These are phyloP conservation scores for Cercospora berteroae DNA, from an alignment of 2,329 filamentous ascomycete species.

Conservation along the genomic window DNA sequence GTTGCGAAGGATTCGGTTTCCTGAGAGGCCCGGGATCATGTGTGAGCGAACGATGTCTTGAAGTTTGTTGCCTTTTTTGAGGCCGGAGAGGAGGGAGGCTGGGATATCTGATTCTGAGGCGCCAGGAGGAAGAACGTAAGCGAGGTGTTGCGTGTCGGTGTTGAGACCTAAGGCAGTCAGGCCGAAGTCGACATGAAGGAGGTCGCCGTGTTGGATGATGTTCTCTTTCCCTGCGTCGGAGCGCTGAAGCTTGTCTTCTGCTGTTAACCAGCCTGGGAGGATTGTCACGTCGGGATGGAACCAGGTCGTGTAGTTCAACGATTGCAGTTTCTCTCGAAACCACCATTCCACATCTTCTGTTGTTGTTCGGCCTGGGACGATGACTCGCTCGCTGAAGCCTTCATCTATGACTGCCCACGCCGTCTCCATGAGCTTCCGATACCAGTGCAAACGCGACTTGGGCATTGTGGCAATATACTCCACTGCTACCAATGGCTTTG, in stretches of 20 bases:
- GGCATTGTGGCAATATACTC: constrained; percentile 27
- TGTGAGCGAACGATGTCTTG: constrained; percentile 25
- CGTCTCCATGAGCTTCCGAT: constrained; percentile 23
- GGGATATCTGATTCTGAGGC: constrained; percentile 17
- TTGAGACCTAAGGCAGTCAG: constrained; percentile 26
- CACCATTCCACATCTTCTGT: constrained; percentile 27
- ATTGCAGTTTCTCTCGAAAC: constrained; percentile 25
- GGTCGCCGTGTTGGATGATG: constrained; percentile 19
- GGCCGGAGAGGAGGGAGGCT: constrained; percentile 14
- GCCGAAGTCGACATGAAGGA: constrained; percentile 27
- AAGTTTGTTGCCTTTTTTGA: constrained; percentile 20
- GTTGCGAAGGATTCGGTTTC: constrained; percentile 20
- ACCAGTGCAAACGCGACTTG: constrained; percentile 19
- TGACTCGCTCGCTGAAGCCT: constrained; percentile 20
- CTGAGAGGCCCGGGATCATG: constrained; percentile 19
- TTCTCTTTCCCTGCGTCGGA: not conserved
- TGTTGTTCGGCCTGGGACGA: constrained; percentile 19
- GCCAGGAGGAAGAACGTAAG: constrained; percentile 22
- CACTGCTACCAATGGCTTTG: constrained; percentile 23
- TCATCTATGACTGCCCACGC: constrained; percentile 25
- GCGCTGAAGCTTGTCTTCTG: not conserved
- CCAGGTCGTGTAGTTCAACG: constrained; percentile 26
- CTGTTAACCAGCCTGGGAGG: constrained; percentile 3
- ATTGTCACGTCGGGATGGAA: constrained; percentile 25
- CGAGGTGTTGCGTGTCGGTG: constrained; percentile 27